Base-by-base conservation (phyloP, 805 yeast species). In the Wickerhamomyces alni region DNA sequence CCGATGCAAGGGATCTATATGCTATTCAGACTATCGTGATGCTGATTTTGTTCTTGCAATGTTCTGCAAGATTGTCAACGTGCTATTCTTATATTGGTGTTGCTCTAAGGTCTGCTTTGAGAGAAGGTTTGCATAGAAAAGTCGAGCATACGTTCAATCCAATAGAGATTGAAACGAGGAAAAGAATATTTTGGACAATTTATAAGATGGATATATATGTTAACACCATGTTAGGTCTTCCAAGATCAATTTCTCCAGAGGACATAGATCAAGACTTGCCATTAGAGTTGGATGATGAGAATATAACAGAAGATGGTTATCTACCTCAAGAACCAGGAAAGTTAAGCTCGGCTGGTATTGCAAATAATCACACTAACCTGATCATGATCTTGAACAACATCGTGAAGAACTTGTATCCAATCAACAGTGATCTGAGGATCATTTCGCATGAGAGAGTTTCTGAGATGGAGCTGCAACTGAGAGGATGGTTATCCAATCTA, bases 21-120 rank as follows among this genome's bases (percentile, higher is more conserved):
- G 81, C 93, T 10, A 86, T 87, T 45, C 95, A 88, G 61, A 81
- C 95, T 0, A 79, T 87, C 30, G 82, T 87, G 26, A 83, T 88
- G 91, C 68, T 88, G 69, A 82, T 87, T 31, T 70, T 88, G 46
- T 88, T 87, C 58, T 65, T 89, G 38, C 96, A 88, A 60, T 87
- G 94, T 56, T 83, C 95, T 2, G 95, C 96, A 0, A 69, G 95
- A 41, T 65, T 88, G 38, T 83, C 95, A 0, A 87, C 95, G 0
- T 88, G 96, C 60, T 88, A 88, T 59, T 80, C 95, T 0, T 88
- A 87, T 59, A 85, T 88, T 47, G 96, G 96, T 8, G 82, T 87
- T 35, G 96, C 95, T 0, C 66, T 88, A 47, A 67, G 96, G 53
- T 82, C 91, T 32, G 94, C 95, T 0, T 59, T 88, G 37, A 72